Evolutionary conservation across 2,329 filamentous ascomycete genomes (phyloP).

Genomic region (Arthrobotrys entomopaga): DNA sequence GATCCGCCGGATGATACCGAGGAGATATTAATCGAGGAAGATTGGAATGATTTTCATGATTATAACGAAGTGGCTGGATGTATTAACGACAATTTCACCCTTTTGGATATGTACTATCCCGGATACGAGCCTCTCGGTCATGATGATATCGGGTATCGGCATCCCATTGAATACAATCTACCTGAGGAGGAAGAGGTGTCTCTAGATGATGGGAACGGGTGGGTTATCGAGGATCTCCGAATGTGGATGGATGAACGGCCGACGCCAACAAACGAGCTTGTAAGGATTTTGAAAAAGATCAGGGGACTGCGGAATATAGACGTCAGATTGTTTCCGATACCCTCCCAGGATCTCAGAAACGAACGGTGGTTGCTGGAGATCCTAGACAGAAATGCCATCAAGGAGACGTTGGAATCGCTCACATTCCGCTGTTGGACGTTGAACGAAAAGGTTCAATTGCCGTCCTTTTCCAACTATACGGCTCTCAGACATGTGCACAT

Average conservation of each 20-base stretch:
- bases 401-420: constrained; percentile 10
- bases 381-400: background rate
- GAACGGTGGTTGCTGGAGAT: background rate
- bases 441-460: background rate
- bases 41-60: constrained; percentile 4
- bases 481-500: constrained; percentile 24
- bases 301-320: constrained; percentile 8
- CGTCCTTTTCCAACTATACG: background rate
- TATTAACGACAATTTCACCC: background rate
- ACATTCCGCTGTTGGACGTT: constrained; percentile 5
- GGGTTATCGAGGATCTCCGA: background rate
- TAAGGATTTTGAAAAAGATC: background rate
- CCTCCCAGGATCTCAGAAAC: background rate
- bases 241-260: constrained; percentile 27
- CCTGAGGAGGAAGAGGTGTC: background rate
- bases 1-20: too few relatives aligned
- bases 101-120: constrained; percentile 1
- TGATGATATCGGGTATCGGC: background rate
- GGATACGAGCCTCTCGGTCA: constrained; percentile 17
- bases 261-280: background rate
- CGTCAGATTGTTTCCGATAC: constrained; percentile 15
- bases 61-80: background rate
- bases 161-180: constrained; percentile 4
- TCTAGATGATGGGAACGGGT: background rate
- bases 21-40: background rate